A percentile compares a stretch with the other conserved stretches of the same genome.
phyloP scores from a whole-genome alignment of 805 yeast species.

The Starmerella roubikii region DNA sequence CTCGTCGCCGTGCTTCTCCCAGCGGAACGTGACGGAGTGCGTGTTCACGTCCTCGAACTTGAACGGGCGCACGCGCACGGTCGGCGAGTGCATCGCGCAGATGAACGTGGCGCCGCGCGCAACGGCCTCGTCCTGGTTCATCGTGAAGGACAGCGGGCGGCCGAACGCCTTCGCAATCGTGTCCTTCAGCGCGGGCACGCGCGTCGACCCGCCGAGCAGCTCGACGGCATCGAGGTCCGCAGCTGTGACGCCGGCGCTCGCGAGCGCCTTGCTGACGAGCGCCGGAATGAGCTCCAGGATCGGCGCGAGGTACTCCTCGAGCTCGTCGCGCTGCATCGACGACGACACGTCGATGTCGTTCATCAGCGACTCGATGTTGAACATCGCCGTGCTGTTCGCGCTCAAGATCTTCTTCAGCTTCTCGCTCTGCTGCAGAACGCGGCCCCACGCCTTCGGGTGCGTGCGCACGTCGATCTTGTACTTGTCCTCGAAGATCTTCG shows the following conservation, averaged over 20 bases:
- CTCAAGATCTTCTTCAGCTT: conserved; percentile 89
- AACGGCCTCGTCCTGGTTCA: conserved; percentile 98
- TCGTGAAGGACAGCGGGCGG: conserved; percentile 77
- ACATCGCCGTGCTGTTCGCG: conserved; percentile 89
- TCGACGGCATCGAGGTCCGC: conserved; percentile 82
- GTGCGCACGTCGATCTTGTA: conserved; percentile 84
- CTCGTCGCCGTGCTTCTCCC: conserved; percentile 91
- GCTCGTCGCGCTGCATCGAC: conserved; percentile 74
- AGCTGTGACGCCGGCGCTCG: conserved; percentile 56
- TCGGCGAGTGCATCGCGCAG: conserved; percentile 98
- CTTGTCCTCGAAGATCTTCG: conserved; percentile 79
- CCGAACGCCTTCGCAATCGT: conserved; percentile 67
- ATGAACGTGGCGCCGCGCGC: conserved; percentile 99
- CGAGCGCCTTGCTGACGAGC: conserved; percentile 73
- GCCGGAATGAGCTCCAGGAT: conserved; percentile 57
- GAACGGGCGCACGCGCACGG: conserved; percentile 96
- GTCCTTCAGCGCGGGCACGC: conserved; percentile 88
- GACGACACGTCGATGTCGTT: conserved; percentile 92
- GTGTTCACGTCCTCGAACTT: conserved; percentile 92
- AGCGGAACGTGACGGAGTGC: conserved; percentile 81
- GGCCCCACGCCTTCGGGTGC: conserved; percentile 89
- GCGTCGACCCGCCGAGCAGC: conserved; percentile 95
- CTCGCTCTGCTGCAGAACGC: conserved; percentile 86
- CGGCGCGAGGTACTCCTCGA: conserved; percentile 81
- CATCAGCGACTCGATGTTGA: conserved; percentile 92